Evolutionary conservation across 2,329 filamentous ascomycete genomes (phyloP), one percentile per base, ranked within the genome.

Genomic region (Gnomoniopsis sp.): DNA sequence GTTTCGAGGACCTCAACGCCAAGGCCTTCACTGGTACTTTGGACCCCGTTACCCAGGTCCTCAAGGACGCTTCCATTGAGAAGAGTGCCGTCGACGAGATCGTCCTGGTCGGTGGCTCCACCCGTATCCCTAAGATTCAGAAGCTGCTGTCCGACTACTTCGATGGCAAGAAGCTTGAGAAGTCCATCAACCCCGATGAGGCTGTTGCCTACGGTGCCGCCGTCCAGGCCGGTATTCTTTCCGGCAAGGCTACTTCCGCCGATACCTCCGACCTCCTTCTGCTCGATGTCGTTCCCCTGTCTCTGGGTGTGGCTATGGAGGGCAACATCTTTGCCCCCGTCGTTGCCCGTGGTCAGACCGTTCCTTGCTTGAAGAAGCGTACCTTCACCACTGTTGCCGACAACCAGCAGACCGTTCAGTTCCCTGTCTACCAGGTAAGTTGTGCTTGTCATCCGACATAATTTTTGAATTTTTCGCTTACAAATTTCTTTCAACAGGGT

Each of bases 171-270:
- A 97, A 99, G 89, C 91, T 97, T 68, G 93, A 98, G 87, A 98
- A 97, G 86, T 95, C 90, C 84, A 98, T 98, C 84, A 99, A 99
- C 87, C 95, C 95, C 71, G 95, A 99, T 75, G 95, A 99, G 85
- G 95, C 95, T 69, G 95, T 99, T 72, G 95, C 95, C 70, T 97
- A 97, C 80, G 95, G 95, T 88, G 95, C 95, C 66, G 95, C 95
- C 70, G 93, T 99, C 64, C 95, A 99, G 83, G 95, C 95, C 68
- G 95, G 93, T 87, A 97, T 99, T 76, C 88, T 99, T 66, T 97
- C 93, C 61, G 95, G 95, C 76, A 96, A 97, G 88, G 95, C 95
- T 69, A 95, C 91, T 66, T 96, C 92, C 51, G 91, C 91, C 69
- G 95, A 98, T 73, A 97, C 93, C 63, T 85, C 89, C 64, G 95